These are phyloP conservation scores for Monosporascus sp. DNA, from an alignment of 2,329 filamentous ascomycete genomes.

Conservation along the genomic window DNA sequence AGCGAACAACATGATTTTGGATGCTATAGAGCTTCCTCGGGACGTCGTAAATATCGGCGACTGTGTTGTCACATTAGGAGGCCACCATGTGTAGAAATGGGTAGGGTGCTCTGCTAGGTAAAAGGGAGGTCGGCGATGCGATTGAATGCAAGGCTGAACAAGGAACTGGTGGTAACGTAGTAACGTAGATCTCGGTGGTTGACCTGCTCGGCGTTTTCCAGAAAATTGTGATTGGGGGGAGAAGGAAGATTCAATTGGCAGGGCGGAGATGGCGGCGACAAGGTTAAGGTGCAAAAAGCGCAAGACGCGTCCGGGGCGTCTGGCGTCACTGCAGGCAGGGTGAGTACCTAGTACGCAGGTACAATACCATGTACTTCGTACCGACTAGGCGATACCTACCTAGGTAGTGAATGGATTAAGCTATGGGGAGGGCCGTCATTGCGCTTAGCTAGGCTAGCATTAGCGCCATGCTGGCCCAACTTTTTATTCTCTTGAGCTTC, in stretches of 20 bases:
- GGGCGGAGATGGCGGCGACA: not conserved
- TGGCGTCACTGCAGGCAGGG: not conserved
- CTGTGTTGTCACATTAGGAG: not conserved
- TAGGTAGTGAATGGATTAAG: too few relatives aligned
- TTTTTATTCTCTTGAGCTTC: not conserved
- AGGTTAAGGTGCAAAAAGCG: not conserved
- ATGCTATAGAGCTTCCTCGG: slow-evolving; percentile 4
- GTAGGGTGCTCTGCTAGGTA: not conserved
- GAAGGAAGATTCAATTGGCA: not conserved
- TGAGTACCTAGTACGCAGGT: too few relatives aligned
- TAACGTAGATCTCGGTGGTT: too few relatives aligned
- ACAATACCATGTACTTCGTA: not conserved
- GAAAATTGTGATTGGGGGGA: not conserved
- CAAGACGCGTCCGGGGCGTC: not conserved
- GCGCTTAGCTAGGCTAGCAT: not conserved
- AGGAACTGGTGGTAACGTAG: too few relatives aligned
- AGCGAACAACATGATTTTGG: slow-evolving; percentile 51
- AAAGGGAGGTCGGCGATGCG: not conserved
- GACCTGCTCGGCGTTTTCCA: not conserved
- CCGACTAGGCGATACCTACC: not conserved
- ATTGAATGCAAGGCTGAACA: not conserved
- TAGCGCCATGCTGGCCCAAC: not conserved
- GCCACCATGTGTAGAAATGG: too few relatives aligned
- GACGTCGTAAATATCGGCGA: not conserved
- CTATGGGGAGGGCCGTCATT: too few relatives aligned